Percentiles rank a stretch among this genome's conserved stretches.
phyloP scores from a whole-genome alignment of 192 early-diverging fungal species.

The Oehlia diaphana region DNA sequence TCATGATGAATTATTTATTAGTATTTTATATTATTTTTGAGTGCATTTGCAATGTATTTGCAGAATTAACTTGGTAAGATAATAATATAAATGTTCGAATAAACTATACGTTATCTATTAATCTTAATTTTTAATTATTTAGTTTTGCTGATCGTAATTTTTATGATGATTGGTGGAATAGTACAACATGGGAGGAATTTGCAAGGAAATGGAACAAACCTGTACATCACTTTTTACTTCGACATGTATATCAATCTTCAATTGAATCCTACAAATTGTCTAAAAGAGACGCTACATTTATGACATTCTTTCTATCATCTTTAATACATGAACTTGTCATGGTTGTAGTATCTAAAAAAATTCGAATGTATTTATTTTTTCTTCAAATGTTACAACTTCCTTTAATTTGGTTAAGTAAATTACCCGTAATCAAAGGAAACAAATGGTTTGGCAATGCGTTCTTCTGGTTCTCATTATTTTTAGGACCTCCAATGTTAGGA shows the following conservation, averaged over 20 bases:
- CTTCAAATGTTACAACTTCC: constrained; percentile 92
- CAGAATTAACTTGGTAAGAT: constrained; percentile 77
- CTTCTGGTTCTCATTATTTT: constrained; percentile 92
- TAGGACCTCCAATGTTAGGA: constrained; percentile 78
- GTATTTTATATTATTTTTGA: constrained; percentile 97
- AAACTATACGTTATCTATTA: not conserved
- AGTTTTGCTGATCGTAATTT: constrained; percentile 95
- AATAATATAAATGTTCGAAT: not conserved
- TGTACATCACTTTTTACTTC: constrained; percentile 87
- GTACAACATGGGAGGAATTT: constrained; percentile 86
- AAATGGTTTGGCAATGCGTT: constrained; percentile 75
- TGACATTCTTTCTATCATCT: constrained; percentile 80
- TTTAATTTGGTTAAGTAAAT: constrained; percentile 69
- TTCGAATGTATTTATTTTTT: constrained; percentile 77
- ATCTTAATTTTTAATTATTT: not conserved
- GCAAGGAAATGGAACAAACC: constrained; percentile 98
- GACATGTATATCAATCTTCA: constrained; percentile 86
- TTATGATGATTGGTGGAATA: constrained; percentile 99
- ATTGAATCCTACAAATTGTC: constrained; percentile 71
- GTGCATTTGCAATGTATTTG: constrained; percentile 95
- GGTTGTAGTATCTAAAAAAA: constrained; percentile 60
- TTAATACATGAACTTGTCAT: constrained; percentile 84
- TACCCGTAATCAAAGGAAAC: constrained; percentile 58
- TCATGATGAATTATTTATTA: constrained; percentile 88
- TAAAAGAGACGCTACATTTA: constrained; percentile 67